Evolutionary conservation across 2,329 filamentous ascomycete genomes (phyloP).

Genomic region (Fusarium nodosum): DNA sequence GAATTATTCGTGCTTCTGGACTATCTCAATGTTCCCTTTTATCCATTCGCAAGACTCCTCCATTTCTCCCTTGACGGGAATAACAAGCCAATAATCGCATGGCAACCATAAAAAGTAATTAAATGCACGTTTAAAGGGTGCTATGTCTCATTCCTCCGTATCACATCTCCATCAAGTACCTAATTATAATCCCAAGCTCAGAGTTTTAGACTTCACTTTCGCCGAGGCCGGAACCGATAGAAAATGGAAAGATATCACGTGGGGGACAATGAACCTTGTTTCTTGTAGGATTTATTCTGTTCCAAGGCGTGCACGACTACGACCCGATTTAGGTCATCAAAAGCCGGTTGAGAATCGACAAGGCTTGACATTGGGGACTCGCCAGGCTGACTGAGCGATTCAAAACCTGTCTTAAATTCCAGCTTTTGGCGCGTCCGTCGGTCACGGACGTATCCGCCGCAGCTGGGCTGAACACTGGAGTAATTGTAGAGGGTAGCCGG

Average conservation of each 20-base stretch:
- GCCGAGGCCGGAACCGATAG: slow-evolving; percentile 2
- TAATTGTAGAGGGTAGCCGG: neutral
- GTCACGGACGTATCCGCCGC: slow-evolving; percentile 29
- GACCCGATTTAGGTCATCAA: slow-evolving; percentile 7
- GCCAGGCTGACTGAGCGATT: slow-evolving; percentile 13
- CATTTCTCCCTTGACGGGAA: slow-evolving; percentile 16
- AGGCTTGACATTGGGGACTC: slow-evolving; percentile 13
- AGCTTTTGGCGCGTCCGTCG: slow-evolving; percentile 18
- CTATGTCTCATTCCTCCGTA: neutral
- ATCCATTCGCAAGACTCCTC: neutral
- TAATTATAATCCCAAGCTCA: slow-evolving; percentile 5
- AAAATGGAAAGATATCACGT: slow-evolving; percentile 10
- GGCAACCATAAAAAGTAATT: neutral
- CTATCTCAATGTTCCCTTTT: slow-evolving; percentile 3
- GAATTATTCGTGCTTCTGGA: slow-evolving; percentile 2
- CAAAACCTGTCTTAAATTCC: slow-evolving; percentile 23
- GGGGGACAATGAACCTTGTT: slow-evolving; percentile 10
- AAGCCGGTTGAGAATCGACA: slow-evolving; percentile 23
- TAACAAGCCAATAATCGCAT: neutral
- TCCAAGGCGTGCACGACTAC: slow-evolving; percentile 6
- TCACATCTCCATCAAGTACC: neutral
- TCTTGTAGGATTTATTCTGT: slow-evolving; percentile 2
- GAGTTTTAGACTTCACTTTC: neutral
- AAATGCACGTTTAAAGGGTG: slow-evolving; percentile 1
- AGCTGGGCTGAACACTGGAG: neutral